Evolutionary conservation across 495 filamentous ascomycete species (phyloP).

Genomic region (Neurospora tetraspora): DNA sequence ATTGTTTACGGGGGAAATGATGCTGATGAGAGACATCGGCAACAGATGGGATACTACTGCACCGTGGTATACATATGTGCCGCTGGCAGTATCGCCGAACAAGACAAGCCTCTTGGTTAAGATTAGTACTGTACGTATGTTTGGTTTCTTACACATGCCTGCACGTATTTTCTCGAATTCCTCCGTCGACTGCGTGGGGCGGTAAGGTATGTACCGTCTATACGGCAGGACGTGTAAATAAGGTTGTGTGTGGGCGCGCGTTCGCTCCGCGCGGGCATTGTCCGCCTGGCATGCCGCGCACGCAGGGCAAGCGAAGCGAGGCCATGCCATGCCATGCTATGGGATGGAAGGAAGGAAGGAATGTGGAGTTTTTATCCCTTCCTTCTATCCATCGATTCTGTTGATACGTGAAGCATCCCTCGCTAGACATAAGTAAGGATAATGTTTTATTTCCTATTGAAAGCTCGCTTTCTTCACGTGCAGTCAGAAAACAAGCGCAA

Average conservation of each 20-base stretch:
- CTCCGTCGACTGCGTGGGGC: neutral
- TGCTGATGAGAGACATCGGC: neutral
- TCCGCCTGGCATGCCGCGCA: neutral
- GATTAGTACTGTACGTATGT: too few relatives aligned
- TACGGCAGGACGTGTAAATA: neutral
- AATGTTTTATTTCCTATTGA: neutral
- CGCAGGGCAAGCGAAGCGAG: neutral
- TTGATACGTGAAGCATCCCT: too few relatives aligned
- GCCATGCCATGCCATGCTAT: neutral
- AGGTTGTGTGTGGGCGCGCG: neutral
- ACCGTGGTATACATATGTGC: too few relatives aligned
- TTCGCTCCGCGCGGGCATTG: neutral
- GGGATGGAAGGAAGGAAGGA: neutral
- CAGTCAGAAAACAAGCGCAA: neutral
- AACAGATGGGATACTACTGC: too few relatives aligned
- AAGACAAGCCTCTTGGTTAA: too few relatives aligned
- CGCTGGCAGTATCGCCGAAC: too few relatives aligned
- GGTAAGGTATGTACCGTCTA: neutral
- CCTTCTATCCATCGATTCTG: neutral
- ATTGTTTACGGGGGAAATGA: too few relatives aligned
- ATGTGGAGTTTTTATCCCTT: neutral
- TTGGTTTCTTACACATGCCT: too few relatives aligned
- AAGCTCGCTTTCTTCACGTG: neutral
- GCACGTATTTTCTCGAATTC: conserved; percentile 1
- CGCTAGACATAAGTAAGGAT: too few relatives aligned